These are phyloP conservation scores for Hippophae tibetana DNA, from an alignment of 306 rosid species.

Conservation along the genomic window DNA sequence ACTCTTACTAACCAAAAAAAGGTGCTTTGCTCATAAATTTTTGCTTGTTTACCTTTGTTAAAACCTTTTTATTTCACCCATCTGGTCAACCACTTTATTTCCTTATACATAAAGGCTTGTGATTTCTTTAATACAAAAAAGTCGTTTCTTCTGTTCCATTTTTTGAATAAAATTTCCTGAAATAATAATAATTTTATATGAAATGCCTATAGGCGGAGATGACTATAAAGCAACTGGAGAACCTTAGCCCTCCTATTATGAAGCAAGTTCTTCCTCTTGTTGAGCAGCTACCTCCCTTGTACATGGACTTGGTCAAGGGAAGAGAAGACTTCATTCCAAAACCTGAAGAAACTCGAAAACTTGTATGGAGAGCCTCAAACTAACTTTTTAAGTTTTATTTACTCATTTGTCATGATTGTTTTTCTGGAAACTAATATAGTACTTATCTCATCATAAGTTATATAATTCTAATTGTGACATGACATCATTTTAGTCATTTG, in stretches of 20 bases:
- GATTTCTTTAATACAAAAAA: too few relatives aligned
- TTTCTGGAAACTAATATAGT: neutral
- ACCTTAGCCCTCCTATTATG: constrained; percentile 88
- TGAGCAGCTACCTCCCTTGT: constrained; percentile 94
- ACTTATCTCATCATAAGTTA: too few relatives aligned
- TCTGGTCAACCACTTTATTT: too few relatives aligned
- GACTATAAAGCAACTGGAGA: constrained; percentile 73
- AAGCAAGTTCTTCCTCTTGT: constrained; percentile 95
- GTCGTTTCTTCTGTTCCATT: too few relatives aligned
- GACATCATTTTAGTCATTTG: too few relatives aligned
- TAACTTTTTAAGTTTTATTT: constrained; percentile 7
- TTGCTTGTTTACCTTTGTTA: too few relatives aligned
- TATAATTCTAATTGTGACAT: too few relatives aligned
- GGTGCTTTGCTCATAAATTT: too few relatives aligned
- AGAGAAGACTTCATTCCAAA: constrained; percentile 79
- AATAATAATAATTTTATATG: neutral
- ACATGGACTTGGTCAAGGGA: constrained; percentile 84
- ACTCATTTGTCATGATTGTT: neutral
- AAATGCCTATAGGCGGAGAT: constrained; percentile 76
- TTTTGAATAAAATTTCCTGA: too few relatives aligned
- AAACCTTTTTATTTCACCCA: too few relatives aligned
- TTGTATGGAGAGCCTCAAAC: constrained; percentile 42
- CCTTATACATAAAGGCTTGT: too few relatives aligned
- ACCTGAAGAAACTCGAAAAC: constrained; percentile 83
- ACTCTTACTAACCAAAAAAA: too few relatives aligned